Conservation (phyloP, 495 filamentous ascomycete genomes). For the Cenococcum geophilum region DNA sequence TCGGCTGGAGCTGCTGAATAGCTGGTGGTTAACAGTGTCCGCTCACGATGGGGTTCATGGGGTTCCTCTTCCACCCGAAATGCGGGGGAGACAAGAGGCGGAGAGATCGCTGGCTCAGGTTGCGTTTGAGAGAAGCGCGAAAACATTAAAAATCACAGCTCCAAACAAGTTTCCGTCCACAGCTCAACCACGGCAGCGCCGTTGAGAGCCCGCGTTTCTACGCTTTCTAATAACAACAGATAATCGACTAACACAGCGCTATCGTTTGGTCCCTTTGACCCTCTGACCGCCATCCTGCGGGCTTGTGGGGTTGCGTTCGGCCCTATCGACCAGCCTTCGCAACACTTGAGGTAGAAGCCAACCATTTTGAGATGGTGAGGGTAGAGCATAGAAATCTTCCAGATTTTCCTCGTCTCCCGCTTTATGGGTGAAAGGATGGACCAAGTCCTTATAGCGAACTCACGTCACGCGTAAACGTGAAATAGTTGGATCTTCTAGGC, state of each 20-base stretch:
- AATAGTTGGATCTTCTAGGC: neutral
- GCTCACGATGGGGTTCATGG: neutral
- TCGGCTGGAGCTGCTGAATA: neutral
- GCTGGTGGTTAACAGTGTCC: neutral
- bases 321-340: neutral
- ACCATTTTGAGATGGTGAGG: neutral
- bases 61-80: conserved; percentile 1
- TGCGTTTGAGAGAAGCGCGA: neutral
- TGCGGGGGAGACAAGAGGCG: neutral
- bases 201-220: neutral
- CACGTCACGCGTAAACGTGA: conserved; percentile 1
- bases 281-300: conserved; percentile 1
- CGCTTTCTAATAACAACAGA: neutral
- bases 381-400: neutral
- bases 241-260: neutral
- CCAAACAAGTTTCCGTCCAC: neutral
- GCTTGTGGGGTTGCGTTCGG: neutral
- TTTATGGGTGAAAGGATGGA: neutral
- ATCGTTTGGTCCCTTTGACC: neutral
- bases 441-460: neutral
- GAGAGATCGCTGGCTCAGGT: neutral
- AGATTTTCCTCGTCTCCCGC: conserved; percentile 5
- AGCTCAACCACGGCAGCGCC: neutral
- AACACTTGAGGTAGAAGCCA: neutral
- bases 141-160: neutral